phyloP scores from a whole-genome alignment of 306 rosid species.

The Trifolium dubium region DNA sequence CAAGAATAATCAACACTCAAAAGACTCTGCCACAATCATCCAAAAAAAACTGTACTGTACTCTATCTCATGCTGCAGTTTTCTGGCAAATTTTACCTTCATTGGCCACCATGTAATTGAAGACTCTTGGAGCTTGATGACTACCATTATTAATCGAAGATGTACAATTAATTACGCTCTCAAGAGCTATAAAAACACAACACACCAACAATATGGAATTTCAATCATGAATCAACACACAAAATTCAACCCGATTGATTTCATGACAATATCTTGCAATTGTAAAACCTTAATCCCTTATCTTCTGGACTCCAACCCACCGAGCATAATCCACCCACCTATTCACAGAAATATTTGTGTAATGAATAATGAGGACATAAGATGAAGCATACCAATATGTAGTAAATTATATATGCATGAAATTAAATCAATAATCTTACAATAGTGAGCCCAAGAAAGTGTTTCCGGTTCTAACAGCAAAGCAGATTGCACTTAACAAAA shows the following conservation, averaged over 20 bases:
- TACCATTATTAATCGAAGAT: conserved; percentile 37
- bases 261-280: conserved; percentile 14
- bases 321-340: conserved; percentile 96
- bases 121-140: conserved; percentile 21
- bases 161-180: conserved; percentile 12
- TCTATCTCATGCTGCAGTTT: conserved; percentile 40
- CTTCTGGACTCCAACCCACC: conserved; percentile 90
- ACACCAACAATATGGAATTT: conserved; percentile 25
- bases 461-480: conserved; percentile 88
- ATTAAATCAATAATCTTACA: conserved; percentile 56
- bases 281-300: conserved; percentile 51
- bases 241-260: conserved; percentile 32
- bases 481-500: conserved; percentile 65
- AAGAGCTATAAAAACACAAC: conserved; percentile 35
- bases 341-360: conserved; percentile 23
- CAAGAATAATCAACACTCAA: conserved; percentile 18
- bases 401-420: not conserved
- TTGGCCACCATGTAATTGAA: conserved; percentile 23
- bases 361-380: not conserved
- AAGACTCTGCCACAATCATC: conserved; percentile 20
- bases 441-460: conserved; percentile 82
- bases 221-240: conserved; percentile 39
- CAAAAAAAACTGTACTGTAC: conserved; percentile 36
- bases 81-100: conserved; percentile 22
- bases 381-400: not conserved